Base-by-base conservation (phyloP, 306 rosid genomes). In the Oemleria cerasiformis region DNA sequence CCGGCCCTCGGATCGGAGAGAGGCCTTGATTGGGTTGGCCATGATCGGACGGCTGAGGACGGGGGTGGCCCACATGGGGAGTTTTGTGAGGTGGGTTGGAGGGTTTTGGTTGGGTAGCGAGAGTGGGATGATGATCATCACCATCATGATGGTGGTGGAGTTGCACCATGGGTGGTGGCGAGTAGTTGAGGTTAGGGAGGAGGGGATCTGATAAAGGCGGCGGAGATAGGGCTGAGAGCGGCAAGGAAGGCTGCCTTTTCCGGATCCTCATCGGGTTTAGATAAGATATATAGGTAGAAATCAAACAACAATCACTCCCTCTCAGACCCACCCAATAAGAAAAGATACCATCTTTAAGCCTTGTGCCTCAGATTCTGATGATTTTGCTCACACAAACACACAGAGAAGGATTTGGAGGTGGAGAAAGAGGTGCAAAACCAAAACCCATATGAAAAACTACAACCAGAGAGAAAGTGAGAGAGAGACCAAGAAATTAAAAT, bases 241-340 rank as follows among this genome's bases (percentile, higher is more conserved):
- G 85, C 41, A 82, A 85, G 67, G 92, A 84, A 3, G 80, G 74
- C 76, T 72, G 86, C 5, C 96, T 76, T 71, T 88, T 88, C 19
- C 96, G 89, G 89, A 92, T 92, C 84, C 98, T 89, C 97, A 92
- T 91, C 78, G 79, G 75, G 77, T 59, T 15, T 1, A 9, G 64
- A 59, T 59, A 59, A 78, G 73, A 75, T 20, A 53, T 20, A 53
- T 17, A 25, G 30, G 30, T 25, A 30, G 4, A 1, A 30, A 30
- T 30, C 36, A 30, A 30, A 30, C 36, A 30, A 30, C 7, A 45
- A 45, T 45, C 50, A 3, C 15, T 12, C n/a, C n/a, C 50, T 12
- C 50, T 41, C 44, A 41, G 9, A 41, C 9, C 9, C 15, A 45
- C 50, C 50, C 16, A 12, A 30, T 30, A 30, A 30, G 36, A 30